These are phyloP conservation scores for Didymella exigua DNA, from an alignment of 2,329 filamentous ascomycete genomes.

Conservation along the genomic window DNA sequence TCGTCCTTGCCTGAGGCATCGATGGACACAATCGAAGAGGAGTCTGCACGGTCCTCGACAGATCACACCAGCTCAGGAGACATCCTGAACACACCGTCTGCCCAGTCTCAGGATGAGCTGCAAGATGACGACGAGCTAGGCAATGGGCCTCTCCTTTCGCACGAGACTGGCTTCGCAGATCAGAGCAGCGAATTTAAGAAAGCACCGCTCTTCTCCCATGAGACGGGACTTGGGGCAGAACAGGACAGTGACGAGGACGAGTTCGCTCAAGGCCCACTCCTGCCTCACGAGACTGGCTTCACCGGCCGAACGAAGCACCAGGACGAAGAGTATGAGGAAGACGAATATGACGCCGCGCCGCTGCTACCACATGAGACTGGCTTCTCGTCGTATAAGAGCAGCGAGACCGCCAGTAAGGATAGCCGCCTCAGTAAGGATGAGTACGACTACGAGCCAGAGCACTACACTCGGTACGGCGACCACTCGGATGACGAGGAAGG, in stretches of 20 bases:
- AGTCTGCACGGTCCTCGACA: constrained; percentile 23
- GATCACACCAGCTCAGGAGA: constrained; percentile 29
- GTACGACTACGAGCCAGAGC: constrained; percentile 16
- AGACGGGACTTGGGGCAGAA: constrained; percentile 6
- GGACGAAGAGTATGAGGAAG: constrained; percentile 19
- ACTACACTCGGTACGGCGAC: constrained; percentile 16
- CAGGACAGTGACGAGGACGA: constrained; percentile 10
- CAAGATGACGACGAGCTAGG: constrained; percentile 8
- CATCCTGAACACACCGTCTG: constrained; percentile 26
- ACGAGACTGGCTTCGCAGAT: constrained; percentile 22
- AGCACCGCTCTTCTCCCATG: constrained; percentile 23
- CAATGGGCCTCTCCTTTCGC: constrained; percentile 25
- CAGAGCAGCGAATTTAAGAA: constrained; percentile 17
- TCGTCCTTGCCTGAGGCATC: constrained; percentile 5
- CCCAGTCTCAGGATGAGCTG: constrained; percentile 16
- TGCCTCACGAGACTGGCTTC: constrained; percentile 29
- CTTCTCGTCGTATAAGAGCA: constrained; percentile 21
- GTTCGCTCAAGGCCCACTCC: constrained; percentile 21
- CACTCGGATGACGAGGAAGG: constrained; percentile 7
- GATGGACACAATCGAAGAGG: constrained; percentile 28
- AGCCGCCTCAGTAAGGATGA: constrained; percentile 20
- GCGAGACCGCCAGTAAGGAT: constrained; percentile 21
- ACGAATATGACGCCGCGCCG: constrained; percentile 38
- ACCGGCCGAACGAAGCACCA: background rate
- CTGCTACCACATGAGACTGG: constrained; percentile 48